phyloP scores from a whole-genome alignment of 148 eudicot species.

The Silene conica region DNA sequence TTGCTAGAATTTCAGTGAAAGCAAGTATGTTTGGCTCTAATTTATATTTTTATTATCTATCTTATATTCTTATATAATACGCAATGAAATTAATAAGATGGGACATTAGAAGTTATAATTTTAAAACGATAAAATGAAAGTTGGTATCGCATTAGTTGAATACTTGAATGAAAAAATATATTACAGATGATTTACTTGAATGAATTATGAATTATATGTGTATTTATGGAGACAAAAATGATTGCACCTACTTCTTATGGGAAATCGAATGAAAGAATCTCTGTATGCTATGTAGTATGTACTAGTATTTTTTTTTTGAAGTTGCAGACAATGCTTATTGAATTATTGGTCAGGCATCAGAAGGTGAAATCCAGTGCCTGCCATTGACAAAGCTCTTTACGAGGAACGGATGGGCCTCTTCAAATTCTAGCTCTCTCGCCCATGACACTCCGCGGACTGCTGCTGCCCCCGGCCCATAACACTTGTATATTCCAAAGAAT shows the following conservation, averaged over 20 bases:
- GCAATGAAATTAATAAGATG: not conserved
- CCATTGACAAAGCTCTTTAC: conserved; percentile 96
- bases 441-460: conserved; percentile 66
- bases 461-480: conserved; percentile 87
- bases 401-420: conserved; percentile 74
- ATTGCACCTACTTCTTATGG: not conserved
- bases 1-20: too few species aligned
- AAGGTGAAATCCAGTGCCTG: conserved; percentile 81
- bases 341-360: conserved; percentile 48
- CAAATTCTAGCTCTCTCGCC: conserved; percentile 79
- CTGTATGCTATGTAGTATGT: not conserved
- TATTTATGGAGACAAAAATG: too few species aligned
- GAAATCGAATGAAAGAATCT: conserved; percentile 9
- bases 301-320: not conserved
- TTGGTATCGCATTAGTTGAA: conserved; percentile 5
- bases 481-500: conserved; percentile 84
- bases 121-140: not conserved
- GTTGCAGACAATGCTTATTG: not conserved
- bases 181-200: not conserved
- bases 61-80: too few species aligned
- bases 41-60: too few species aligned
- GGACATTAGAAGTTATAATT: not conserved
- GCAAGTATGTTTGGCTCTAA: too few species aligned
- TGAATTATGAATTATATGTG: too few species aligned
- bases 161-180: conserved; percentile 11